These are phyloP conservation scores for Botryotinia calthae DNA, from an alignment of 2,329 filamentous ascomycete genomes.

Conservation along the genomic window DNA sequence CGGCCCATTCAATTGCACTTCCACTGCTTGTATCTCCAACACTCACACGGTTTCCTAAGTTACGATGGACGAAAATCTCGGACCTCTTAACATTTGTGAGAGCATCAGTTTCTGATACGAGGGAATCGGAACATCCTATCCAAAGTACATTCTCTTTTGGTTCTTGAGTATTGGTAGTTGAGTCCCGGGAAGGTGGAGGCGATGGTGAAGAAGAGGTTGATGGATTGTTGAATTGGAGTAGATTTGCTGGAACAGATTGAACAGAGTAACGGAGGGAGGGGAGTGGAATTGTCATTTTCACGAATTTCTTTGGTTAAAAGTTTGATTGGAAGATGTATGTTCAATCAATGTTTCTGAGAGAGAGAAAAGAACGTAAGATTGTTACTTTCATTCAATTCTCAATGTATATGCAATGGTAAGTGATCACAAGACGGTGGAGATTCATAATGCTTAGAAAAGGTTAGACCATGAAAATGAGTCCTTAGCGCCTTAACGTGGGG, in stretches of 20 bases:
- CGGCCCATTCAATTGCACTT: constrained; percentile 62
- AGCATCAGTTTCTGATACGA: constrained; percentile 63
- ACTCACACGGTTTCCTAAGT: constrained; percentile 66
- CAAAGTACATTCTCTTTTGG: constrained; percentile 54
- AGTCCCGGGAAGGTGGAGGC: background rate
- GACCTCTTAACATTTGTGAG: constrained; percentile 56
- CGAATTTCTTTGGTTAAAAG: background rate
- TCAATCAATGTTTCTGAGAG: background rate
- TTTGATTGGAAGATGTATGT: background rate
- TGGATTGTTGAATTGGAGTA: background rate
- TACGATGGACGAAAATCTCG: constrained; percentile 68
- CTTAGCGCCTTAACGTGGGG: background rate
- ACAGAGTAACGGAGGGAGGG: constrained; percentile 11
- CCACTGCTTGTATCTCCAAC: constrained; percentile 58
- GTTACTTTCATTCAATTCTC: background rate
- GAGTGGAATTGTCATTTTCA: constrained; percentile 14
- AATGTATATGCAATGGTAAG: background rate
- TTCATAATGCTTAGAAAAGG: background rate
- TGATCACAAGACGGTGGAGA: constrained; percentile 9
- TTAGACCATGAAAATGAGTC: background rate
- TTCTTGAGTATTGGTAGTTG: background rate
- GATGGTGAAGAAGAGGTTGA: constrained; percentile 2
- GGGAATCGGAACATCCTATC: constrained; percentile 67
- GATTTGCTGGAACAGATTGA: constrained; percentile 2
- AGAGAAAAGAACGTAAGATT: background rate